Evolutionary conservation across 148 eudicot species (phyloP).

Genomic region (Mesembryanthemum crystallinum): DNA sequence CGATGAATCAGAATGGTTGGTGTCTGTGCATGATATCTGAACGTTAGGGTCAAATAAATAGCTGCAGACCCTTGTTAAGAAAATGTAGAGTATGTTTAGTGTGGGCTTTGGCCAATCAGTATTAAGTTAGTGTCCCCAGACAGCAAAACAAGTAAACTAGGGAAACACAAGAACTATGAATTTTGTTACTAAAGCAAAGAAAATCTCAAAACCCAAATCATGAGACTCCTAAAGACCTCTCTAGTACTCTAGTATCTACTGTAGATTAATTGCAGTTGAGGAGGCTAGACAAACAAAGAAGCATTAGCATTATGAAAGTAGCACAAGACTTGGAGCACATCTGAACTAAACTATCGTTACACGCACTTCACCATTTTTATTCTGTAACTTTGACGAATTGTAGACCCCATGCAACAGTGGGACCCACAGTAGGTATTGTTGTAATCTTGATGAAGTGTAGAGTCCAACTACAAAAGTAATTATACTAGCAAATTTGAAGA

Average conservation of each 20-base stretch:
- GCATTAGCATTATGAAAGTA: too few relatives aligned
- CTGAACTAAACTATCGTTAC: not conserved
- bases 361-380: not conserved
- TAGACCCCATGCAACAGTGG: not conserved
- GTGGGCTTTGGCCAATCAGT: not conserved
- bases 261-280: not conserved
- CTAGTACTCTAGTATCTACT: not conserved
- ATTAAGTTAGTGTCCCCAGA: not conserved
- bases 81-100: not conserved
- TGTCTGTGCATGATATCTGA: not conserved
- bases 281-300: not conserved
- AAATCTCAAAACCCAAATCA: not conserved
- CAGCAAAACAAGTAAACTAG: not conserved
- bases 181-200: not conserved
- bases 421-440: not conserved
- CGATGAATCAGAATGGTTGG: constrained; percentile 1
- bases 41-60: constrained; percentile 2
- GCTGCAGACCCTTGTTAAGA: not conserved
- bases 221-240: not conserved
- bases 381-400: not conserved
- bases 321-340: not conserved
- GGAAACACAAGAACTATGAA: not conserved
- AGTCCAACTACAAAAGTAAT: not conserved
- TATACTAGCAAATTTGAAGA: not conserved
- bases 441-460: not conserved